phyloP scores from a whole-genome alignment of 306 rosid species.

The Citrullus mucosospermus region DNA sequence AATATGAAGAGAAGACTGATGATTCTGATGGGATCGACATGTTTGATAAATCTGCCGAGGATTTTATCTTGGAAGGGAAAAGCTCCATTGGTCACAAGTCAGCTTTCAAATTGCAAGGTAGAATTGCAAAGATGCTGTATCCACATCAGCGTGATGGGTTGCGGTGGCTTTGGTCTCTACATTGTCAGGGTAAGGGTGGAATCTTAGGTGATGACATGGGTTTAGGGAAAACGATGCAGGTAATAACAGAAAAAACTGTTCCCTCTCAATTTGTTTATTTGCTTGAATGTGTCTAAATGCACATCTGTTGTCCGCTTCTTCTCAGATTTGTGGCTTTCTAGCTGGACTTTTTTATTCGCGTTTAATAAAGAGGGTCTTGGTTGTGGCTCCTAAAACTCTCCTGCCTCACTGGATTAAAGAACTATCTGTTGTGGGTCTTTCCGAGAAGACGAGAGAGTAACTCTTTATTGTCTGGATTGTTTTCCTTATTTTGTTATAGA shows the following conservation, averaged over 20 bases:
- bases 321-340: conserved; percentile 74
- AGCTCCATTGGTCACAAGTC: conserved; percentile 43
- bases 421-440: conserved; percentile 70
- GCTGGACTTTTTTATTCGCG: conserved; percentile 71
- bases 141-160: conserved; percentile 85
- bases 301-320: conserved; percentile 6
- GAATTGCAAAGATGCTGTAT: conserved; percentile 54
- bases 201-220: conserved; percentile 98
- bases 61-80: conserved; percentile 19
- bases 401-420: conserved; percentile 89
- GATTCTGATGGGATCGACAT: conserved; percentile 18
- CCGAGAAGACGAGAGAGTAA: conserved; percentile 67
- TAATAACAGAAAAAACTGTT: conserved; percentile 16
- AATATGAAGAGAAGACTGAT: conserved; percentile 12
- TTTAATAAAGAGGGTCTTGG: conserved; percentile 56
- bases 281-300: conserved; percentile 2
- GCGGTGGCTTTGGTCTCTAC: conserved; percentile 88
- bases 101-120: conserved; percentile 44
- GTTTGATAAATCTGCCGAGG: conserved; percentile 20
- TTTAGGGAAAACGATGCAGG: conserved; percentile 97
- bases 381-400: conserved; percentile 82
- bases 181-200: conserved; percentile 81
- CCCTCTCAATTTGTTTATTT: neutral
- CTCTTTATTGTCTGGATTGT: conserved; percentile 9
- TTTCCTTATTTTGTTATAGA: neutral